phyloP scores from a whole-genome alignment of 208 protist genomes.

The Herpetomonas samuelpessoai region DNA sequence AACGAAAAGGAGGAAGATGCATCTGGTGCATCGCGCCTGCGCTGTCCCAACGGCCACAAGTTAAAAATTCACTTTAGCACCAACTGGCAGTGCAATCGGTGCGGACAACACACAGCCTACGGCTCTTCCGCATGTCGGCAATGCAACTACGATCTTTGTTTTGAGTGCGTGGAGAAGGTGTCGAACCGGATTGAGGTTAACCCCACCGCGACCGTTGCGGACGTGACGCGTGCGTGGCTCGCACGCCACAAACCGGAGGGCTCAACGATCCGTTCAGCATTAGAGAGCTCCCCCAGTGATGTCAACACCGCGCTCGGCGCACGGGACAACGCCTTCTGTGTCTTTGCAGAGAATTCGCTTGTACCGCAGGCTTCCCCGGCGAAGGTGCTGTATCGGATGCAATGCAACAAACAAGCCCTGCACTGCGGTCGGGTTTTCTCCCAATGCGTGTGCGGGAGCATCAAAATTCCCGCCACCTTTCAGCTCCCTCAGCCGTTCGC shows the following conservation, averaged over 20 bases:
- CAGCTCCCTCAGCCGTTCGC: too few species aligned
- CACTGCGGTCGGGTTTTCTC: background rate
- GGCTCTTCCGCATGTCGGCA: conserved; percentile 62
- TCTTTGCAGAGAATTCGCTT: conserved; percentile 30
- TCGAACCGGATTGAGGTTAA: conserved; percentile 45
- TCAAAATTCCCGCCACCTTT: background rate
- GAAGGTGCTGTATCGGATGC: background rate
- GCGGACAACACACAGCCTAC: conserved; percentile 29
- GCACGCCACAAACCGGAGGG: conserved; percentile 1
- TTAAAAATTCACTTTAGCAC: conserved; percentile 65
- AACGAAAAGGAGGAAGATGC: background rate
- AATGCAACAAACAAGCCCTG: background rate
- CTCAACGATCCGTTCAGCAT: conserved; percentile 2
- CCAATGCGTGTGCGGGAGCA: background rate
- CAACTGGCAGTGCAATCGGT: conserved; percentile 77
- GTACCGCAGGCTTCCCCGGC: background rate
- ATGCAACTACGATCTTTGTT: conserved; percentile 85
- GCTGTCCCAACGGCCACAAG: conserved; percentile 49
- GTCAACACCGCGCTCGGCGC: background rate
- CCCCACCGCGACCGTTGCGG: conserved; percentile 47
- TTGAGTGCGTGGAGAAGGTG: conserved; percentile 34
- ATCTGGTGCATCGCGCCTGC: background rate
- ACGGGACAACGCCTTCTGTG: background rate
- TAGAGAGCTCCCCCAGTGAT: background rate
- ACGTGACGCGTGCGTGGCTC: conserved; percentile 35